Conservation (phyloP, 2,329 filamentous ascomycete species). For the Trichoderma sp. region DNA sequence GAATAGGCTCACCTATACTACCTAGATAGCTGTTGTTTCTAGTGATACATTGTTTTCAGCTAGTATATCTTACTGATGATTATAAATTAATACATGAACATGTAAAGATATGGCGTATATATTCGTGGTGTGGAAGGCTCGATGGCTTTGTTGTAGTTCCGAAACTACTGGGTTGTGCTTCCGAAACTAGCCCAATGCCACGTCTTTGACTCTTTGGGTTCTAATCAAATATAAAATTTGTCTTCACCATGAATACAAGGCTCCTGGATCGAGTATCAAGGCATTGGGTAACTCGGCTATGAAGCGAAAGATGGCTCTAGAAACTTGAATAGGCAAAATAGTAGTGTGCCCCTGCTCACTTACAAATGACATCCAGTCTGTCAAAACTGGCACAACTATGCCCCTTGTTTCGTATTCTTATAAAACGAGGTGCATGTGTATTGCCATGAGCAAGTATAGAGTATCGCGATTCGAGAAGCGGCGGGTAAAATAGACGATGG, state of each 20-base stretch:
- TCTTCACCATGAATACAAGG: neutral
- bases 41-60: neutral
- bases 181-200: neutral
- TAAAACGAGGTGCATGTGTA: neutral
- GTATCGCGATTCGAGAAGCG: neutral
- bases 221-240: neutral
- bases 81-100: too few species aligned
- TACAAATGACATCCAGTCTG: neutral
- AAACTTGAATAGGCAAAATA: neutral
- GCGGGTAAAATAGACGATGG: neutral
- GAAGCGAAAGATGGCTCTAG: neutral
- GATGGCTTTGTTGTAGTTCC: neutral
- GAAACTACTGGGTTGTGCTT: neutral
- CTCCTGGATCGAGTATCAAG: neutral
- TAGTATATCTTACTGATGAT: neutral
- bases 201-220: neutral
- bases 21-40: neutral
- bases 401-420: neutral
- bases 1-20: fast-evolving
- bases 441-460: neutral
- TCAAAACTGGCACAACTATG: neutral
- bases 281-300: neutral
- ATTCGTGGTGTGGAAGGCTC: neutral
- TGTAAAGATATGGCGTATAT: neutral
- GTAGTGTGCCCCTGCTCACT: neutral